Evolutionary conservation across 768 basidiomycete species (phyloP).

Genomic region (Dacryopinax spathularia): DNA sequence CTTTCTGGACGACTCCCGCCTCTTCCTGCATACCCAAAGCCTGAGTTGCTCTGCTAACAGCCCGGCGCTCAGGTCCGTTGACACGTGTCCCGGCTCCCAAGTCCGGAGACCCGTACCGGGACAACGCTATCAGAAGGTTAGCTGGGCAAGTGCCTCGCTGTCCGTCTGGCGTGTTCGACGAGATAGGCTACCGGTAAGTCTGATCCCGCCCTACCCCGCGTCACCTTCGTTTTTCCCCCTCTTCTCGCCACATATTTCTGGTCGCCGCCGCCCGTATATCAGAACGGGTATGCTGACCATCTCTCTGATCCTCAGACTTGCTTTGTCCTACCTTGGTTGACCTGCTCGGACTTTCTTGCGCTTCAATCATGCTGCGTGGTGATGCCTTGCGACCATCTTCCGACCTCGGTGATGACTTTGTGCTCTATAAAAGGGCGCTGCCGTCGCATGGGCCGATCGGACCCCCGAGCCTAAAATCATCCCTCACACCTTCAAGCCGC

Average conservation of each 20-base stretch:
- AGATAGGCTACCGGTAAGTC: conserved; percentile 1
- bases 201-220: not conserved
- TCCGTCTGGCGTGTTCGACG: too few relatives aligned
- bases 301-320: too few relatives aligned
- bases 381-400: not conserved
- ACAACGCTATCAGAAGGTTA: not conserved
- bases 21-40: too few relatives aligned
- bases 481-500: not conserved
- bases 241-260: not conserved
- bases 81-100: too few relatives aligned
- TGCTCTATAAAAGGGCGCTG: not conserved
- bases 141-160: too few relatives aligned
- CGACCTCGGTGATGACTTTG: not conserved
- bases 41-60: too few relatives aligned
- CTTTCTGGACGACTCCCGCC: too few relatives aligned
- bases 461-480: not conserved
- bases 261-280: not conserved
- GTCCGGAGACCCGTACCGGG: too few relatives aligned
- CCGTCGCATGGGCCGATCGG: not conserved
- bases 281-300: not conserved
- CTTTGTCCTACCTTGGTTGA: too few relatives aligned
- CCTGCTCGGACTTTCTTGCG: too few relatives aligned
- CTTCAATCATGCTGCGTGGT: not conserved
- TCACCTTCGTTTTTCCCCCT: not conserved
- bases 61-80: too few relatives aligned